Base-by-base conservation (phyloP, 139 green algal genomes). In the Chlorella sp. region DNA sequence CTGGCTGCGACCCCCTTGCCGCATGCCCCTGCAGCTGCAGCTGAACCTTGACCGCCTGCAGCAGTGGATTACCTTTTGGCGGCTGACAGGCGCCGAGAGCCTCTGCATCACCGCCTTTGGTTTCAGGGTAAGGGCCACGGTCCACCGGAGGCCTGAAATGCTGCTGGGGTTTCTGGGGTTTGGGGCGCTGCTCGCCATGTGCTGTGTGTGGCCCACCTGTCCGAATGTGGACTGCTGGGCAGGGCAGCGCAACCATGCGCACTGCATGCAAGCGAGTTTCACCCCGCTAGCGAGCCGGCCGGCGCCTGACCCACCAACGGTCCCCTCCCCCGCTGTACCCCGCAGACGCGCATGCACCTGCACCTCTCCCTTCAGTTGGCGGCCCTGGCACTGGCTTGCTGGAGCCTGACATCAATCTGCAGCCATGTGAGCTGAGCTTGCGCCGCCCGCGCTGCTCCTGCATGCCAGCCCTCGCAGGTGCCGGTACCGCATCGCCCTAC, bases 321-420 rank as follows among this genome's bases (percentile, higher is more conserved):
- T 41, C n/a, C 34, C 34, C 2, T 5, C 0, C 70, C 41, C 34
- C 9, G 16, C 8, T 56, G 38, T 40, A 2, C 56, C 54, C 36
- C 30, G 74, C 84, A 87, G 77, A 46, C 51, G 24, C 60, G 43
- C 30, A 30, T 78, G 58, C 34, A 41, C 20, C 68, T 64, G 11
- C 84, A 87, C 41, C 51, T 87, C 22, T 41, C 43, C 19, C 32
- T 87, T 9, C 84, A 87, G 32, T 9, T 73, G 24, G 60, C 76
- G 28, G 36, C 48, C 32, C 75, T 85, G 68, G 67, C 48, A 1
- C 38, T 80, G 9, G 80, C 54, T 4, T n/a, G 40, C 11, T 79
- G 34, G 46, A 30, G 73, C 51, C 46, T 60, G 24, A 48, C 80
- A 20, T 60, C 51, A 20, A 16, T 60, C 51, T 60, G 51, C 51